Evolutionary conservation across 2,329 filamentous ascomycete species (phyloP).

Genomic region (Aureobasidium pullulans): DNA sequence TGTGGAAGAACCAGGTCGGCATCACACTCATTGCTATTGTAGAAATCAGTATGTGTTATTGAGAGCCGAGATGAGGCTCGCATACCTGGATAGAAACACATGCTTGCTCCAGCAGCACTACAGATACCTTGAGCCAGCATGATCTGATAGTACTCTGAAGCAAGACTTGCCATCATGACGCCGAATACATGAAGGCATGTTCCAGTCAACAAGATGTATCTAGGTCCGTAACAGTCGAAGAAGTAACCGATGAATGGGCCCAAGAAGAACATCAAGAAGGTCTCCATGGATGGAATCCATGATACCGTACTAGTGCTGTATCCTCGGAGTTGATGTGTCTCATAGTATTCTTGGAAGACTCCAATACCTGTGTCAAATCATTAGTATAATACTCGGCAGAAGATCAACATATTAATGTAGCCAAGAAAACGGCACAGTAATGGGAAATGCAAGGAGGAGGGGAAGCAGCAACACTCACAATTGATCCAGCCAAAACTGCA

Average conservation of each 20-base stretch:
- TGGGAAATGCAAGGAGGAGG: not conserved
- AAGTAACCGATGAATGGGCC: slow-evolving; percentile 56
- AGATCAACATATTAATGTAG: no score
- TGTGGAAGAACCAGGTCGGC: slow-evolving; percentile 44
- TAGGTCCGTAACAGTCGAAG: slow-evolving; percentile 57
- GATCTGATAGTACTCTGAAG: slow-evolving; percentile 48
- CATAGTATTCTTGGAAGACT: slow-evolving; percentile 42
- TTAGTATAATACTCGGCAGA: not conserved
- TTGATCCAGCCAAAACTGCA: slow-evolving; percentile 38
- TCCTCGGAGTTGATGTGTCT: slow-evolving; percentile 32
- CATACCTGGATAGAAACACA: slow-evolving; percentile 41
- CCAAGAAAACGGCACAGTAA: not conserved
- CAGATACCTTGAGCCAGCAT: slow-evolving; percentile 49
- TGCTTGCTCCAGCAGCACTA: slow-evolving; percentile 43
- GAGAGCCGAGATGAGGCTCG: not conserved
- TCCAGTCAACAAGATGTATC: slow-evolving; percentile 46
- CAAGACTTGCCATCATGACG: slow-evolving; percentile 57
- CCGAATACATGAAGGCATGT: slow-evolving; percentile 52
- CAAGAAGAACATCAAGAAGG: slow-evolving; percentile 47
- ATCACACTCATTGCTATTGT: slow-evolving; percentile 30
- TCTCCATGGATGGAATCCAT: slow-evolving; percentile 40
- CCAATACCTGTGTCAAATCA: slow-evolving; percentile 26
- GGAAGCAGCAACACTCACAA: slow-evolving; percentile 19
- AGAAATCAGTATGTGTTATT: not conserved
- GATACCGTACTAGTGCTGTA: slow-evolving; percentile 35